phyloP scores from a whole-genome alignment of 176 grass and related monocot species.

The Rhynchospora breviuscula region DNA sequence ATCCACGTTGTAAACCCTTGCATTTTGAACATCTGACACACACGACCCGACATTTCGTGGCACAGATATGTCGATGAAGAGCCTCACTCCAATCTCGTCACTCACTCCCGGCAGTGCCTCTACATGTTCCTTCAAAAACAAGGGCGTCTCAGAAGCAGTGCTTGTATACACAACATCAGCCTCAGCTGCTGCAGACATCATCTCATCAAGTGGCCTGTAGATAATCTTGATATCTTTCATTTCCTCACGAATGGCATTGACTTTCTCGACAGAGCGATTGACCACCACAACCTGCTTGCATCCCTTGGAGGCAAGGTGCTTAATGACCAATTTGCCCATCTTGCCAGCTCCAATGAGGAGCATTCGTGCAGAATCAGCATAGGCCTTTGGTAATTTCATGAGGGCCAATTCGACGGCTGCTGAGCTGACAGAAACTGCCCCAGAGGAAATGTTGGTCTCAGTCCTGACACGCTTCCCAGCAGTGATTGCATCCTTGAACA shows the following conservation, averaged over 20 bases:
- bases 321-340: slow-evolving; percentile 88
- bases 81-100: slow-evolving; percentile 43
- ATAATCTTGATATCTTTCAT: slow-evolving; percentile 77
- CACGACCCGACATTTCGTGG: slow-evolving; percentile 71
- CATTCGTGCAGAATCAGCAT: slow-evolving; percentile 58
- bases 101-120: slow-evolving; percentile 41
- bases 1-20: slow-evolving; percentile 67
- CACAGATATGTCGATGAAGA: slow-evolving; percentile 84
- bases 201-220: slow-evolving; percentile 64
- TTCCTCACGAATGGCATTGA: slow-evolving; percentile 59
- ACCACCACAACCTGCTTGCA: slow-evolving; percentile 79
- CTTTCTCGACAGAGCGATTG: slow-evolving; percentile 81
- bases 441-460: slow-evolving; percentile 79
- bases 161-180: slow-evolving; percentile 78
- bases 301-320: slow-evolving; percentile 81
- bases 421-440: slow-evolving; percentile 91
- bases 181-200: slow-evolving; percentile 57
- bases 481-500: slow-evolving; percentile 97
- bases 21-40: slow-evolving; percentile 34
- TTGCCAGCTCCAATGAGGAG: slow-evolving; percentile 77
- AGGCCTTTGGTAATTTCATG: slow-evolving; percentile 72
- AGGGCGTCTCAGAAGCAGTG: slow-evolving; percentile 69
- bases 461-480: slow-evolving; percentile 77
- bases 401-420: slow-evolving; percentile 83
- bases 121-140: slow-evolving; percentile 60